Base-by-base conservation (phyloP, 176 grass and related monocot genomes). In the Chrysopogon serrulatus region DNA sequence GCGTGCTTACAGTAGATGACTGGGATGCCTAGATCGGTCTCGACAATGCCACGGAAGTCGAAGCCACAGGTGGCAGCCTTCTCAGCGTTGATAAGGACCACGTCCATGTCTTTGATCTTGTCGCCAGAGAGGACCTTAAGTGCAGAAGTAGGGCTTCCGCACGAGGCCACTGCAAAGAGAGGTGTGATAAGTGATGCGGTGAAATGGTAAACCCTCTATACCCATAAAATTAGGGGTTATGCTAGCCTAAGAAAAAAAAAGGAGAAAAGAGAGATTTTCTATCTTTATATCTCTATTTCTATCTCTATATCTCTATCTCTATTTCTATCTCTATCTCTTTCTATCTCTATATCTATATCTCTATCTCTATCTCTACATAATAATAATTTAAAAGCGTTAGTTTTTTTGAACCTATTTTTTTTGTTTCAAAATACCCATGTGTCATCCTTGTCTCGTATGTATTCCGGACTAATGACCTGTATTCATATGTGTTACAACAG, bases 1-100 rank as follows among this genome's bases (percentile, higher is more conserved):
- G 2, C 31, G 28, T 19, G 36, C 68, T 73, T 80, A 86, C 86
- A 31, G 51, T 82, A 83, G 51, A 88, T 18, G 53, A 88, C 86
- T 0, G 86, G 86, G 41, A 88, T 51, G 64, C 1, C 0, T 0
- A 88, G 41, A 19, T 88, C 65, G 0, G 40, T 6, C 73, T 83
- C 73, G 19, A 88, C 8, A 43, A 83, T 71, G 32, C 18, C 53
- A 0, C 32, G 24, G 8, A 83, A 78, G 54, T 88, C 33, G 27
- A 88, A 88, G 13, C 80, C 65, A 6, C 73, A 72, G 24, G 51
- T 24, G 13, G 74, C 13, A 15, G 8, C 41, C 73, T 32, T 88
- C n/a, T 70, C 53, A 3, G 73, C 86, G 26, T 88, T 41, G 1
- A 7, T 4, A 1, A 83, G 72, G 73, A 88, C 24, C 17, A 51